These are phyloP conservation scores for Trichoderma asperelloides DNA, from an alignment of 495 filamentous ascomycete genomes.

Conservation along the genomic window DNA sequence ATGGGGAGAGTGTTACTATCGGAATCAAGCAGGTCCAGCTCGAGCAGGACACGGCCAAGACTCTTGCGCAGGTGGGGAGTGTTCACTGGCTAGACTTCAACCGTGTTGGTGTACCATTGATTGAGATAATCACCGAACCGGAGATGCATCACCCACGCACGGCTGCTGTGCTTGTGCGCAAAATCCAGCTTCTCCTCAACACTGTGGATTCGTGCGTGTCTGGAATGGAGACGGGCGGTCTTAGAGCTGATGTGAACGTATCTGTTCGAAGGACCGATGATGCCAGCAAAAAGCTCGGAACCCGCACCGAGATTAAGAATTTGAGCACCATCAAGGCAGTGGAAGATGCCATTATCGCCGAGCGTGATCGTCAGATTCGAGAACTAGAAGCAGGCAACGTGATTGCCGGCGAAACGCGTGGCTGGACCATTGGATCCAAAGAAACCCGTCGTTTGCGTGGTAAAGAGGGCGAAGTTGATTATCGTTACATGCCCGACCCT, in stretches of 20 bases:
- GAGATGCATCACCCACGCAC: conserved; percentile 76
- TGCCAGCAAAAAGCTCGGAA: conserved; percentile 50
- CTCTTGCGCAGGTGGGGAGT: conserved; percentile 62
- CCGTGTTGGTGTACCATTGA: conserved; percentile 77
- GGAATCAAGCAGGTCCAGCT: conserved; percentile 91
- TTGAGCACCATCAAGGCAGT: conserved; percentile 89
- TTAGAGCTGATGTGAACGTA: conserved; percentile 93
- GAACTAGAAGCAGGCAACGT: conserved; percentile 70
- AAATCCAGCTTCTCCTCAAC: conserved; percentile 77
- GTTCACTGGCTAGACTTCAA: conserved; percentile 89
- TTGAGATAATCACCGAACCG: conserved; percentile 91
- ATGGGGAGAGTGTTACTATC: conserved; percentile 55
- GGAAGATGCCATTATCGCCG: conserved; percentile 85
- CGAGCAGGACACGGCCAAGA: conserved; percentile 97
- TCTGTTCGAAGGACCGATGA: conserved; percentile 56
- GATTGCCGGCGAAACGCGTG: conserved; percentile 81
- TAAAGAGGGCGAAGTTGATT: conserved; percentile 96
- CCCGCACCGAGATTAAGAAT: conserved; percentile 97
- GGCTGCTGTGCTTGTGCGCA: conserved; percentile 77
- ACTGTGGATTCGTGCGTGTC: conserved; percentile 71
- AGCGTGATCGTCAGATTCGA: conserved; percentile 78
- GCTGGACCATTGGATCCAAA: conserved; percentile 76
- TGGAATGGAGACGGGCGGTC: conserved; percentile 87
- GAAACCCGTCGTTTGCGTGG: conserved; percentile 73
- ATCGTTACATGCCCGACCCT: conserved; percentile 97